phyloP scores from a whole-genome alignment of 805 yeast species.

The Saturnispora besseyi region DNA sequence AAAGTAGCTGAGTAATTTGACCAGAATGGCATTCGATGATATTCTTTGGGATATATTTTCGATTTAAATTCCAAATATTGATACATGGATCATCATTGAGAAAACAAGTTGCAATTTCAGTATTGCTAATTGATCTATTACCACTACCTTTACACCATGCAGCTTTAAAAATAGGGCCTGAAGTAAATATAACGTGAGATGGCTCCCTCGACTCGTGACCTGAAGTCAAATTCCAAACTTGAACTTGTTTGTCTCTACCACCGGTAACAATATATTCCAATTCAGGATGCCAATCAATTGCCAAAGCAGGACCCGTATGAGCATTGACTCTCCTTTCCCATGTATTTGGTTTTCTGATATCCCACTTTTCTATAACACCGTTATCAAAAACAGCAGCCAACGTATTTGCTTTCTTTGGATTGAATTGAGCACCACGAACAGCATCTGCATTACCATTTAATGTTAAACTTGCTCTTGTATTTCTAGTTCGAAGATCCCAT shows the following conservation, averaged over 20 bases:
- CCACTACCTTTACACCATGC: slow-evolving; percentile 51
- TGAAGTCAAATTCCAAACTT: slow-evolving; percentile 58
- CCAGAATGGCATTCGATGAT: slow-evolving; percentile 41
- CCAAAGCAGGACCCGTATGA: slow-evolving; percentile 84
- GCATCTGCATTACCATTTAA: slow-evolving; percentile 66
- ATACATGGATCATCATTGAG: slow-evolving; percentile 64
- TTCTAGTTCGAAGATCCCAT: slow-evolving; percentile 57
- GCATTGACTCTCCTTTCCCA: slow-evolving; percentile 73
- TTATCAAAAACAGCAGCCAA: slow-evolving; percentile 81
- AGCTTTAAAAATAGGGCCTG: slow-evolving; percentile 72
- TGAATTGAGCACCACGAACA: slow-evolving; percentile 44
- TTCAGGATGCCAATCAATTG: slow-evolving; percentile 83
- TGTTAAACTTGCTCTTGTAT: slow-evolving; percentile 39
- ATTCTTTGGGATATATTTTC: slow-evolving; percentile 65
- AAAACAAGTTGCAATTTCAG: slow-evolving; percentile 67
- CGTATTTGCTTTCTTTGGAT: slow-evolving; percentile 42
- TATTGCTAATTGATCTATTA: slow-evolving; percentile 35
- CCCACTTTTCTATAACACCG: slow-evolving; percentile 83
- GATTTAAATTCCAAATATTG: slow-evolving; percentile 57
- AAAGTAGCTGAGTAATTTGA: slow-evolving; percentile 48
- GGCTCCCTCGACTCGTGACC: slow-evolving; percentile 40
- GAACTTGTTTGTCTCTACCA: slow-evolving; percentile 80
- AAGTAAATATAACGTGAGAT: slow-evolving; percentile 60
- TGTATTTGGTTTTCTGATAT: slow-evolving; percentile 55
- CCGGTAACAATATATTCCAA: slow-evolving; percentile 79